These are phyloP conservation scores for Isabelozyma heimii DNA, from an alignment of 805 yeast species.

Conservation along the genomic window DNA sequence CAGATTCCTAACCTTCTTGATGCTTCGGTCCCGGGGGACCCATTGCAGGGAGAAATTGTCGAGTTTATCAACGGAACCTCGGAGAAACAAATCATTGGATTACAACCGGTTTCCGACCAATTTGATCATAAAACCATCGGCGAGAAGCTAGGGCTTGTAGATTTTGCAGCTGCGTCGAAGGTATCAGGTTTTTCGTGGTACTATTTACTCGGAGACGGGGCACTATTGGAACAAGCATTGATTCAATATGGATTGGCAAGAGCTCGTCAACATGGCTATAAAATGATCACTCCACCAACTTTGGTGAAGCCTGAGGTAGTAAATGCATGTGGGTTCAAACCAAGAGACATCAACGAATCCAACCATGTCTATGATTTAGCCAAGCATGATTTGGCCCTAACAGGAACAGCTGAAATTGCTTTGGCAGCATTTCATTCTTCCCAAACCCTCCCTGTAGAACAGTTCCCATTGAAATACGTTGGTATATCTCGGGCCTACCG, in stretches of 20 bases:
- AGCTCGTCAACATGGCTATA: slow-evolving; percentile 69
- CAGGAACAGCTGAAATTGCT: slow-evolving; percentile 96
- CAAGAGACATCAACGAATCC: slow-evolving; percentile 84
- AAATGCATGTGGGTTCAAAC: slow-evolving; percentile 91
- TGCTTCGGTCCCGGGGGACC: slow-evolving; percentile 40
- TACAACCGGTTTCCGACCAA: slow-evolving; percentile 3
- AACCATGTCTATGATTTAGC: slow-evolving; percentile 74
- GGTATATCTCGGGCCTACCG: slow-evolving; percentile 87
- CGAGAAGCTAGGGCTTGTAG: slow-evolving; percentile 60
- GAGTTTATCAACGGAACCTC: slow-evolving; percentile 51
- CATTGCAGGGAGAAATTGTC: slow-evolving; percentile 42
- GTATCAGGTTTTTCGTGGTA: slow-evolving; percentile 89
- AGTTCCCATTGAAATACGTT: slow-evolving; percentile 58
- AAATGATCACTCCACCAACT: slow-evolving; percentile 77
- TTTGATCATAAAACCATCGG: slow-evolving; percentile 74
- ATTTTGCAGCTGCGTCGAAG: slow-evolving; percentile 67
- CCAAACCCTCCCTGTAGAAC: slow-evolving; percentile 33
- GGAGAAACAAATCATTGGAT: slow-evolving; percentile 10
- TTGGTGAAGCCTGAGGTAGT: slow-evolving; percentile 76
- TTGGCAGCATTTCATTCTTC: slow-evolving; percentile 76
- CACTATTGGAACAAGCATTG: slow-evolving; percentile 84
- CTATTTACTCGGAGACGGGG: slow-evolving; percentile 80
- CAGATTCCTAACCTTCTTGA: slow-evolving; percentile 64
- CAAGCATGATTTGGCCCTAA: slow-evolving; percentile 58
- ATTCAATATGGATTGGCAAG: slow-evolving; percentile 70